Evolutionary conservation across 1,139 yeast species (phyloP), one percentile per base, ranked within the genome.

Genomic region (Magnusiomyces magnusii): DNA sequence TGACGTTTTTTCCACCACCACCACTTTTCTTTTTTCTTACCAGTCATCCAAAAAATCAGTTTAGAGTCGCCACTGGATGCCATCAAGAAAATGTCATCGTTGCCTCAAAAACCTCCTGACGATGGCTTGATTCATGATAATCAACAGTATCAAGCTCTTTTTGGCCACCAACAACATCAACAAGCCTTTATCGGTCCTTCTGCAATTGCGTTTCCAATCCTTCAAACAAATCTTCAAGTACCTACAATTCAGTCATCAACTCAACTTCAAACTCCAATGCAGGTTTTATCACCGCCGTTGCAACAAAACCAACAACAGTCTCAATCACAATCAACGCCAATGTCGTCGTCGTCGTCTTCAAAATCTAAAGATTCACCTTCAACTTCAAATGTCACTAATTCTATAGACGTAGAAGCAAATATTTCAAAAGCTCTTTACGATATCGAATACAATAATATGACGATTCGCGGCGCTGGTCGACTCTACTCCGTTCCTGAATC

Each of bases 391-490:
- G 5, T 5, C 21, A 3, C 49, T 13, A 44, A 23, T 27, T 44
- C 49, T 44, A 27, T 44, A 5, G 49, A 44, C 5, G 49, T 25
- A 15, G 55, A 53, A 21, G 50, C 31, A 13, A 23, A 17, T 9
- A 53, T 53, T 10, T 27, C 55, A 2, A 24, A 19, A 24, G 55
- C 55, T 24, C 31, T 53, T 19, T 42, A 53, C 27, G 50, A 53
- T 10, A 53, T 53, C 24, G 55, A 53, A 41, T 53, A 39, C 21
- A 53, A 53, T 24, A 53, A 53, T 21, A 41, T 53, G 50, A 41
- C 55, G 2, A 42, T 53, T 41, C 55, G 55, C 19, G 55, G 55
- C 2, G 55, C 55, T 5, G 55, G 55, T 5, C 3, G 55, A 17
- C 28, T 24, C 10, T 53, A 41, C 34, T 23, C 28, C 19, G 34